phyloP scores from a whole-genome alignment of 495 filamentous ascomycete species.

The Elaphomyces granulatus region DNA sequence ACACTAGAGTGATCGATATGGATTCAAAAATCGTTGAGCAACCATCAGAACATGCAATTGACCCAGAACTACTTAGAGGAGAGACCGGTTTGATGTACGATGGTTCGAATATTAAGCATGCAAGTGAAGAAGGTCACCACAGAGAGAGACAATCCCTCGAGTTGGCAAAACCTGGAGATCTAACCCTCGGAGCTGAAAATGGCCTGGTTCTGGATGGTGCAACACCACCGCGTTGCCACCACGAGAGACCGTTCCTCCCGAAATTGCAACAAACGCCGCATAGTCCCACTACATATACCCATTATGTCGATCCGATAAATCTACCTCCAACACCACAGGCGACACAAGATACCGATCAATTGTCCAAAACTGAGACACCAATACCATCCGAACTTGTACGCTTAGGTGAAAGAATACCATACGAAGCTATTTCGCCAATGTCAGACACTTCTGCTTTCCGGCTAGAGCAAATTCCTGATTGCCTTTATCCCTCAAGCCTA shows the following conservation, averaged over 20 bases:
- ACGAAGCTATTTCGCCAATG: too few relatives aligned
- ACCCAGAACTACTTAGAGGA: not conserved
- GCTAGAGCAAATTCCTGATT: not conserved
- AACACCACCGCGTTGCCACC: slow-evolving; percentile 1
- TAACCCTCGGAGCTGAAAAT: slow-evolving; percentile 2
- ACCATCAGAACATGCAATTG: not conserved
- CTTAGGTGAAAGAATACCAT: too few relatives aligned
- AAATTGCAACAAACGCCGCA: slow-evolving; percentile 8
- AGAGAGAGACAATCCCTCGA: not conserved
- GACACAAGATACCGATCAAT: not conserved
- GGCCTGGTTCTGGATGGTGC: slow-evolving; percentile 12
- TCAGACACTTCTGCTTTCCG: not conserved
- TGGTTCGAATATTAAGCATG: not conserved
- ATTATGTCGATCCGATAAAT: not conserved
- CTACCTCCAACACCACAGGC: not conserved
- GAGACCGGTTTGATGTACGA: not conserved
- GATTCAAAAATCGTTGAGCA: not conserved
- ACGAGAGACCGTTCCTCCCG: not conserved
- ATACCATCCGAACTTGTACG: too few relatives aligned
- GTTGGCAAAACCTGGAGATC: not conserved
- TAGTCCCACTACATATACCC: too few relatives aligned
- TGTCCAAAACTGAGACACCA: not conserved
- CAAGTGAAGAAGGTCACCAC: not conserved
- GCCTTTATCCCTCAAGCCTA: not conserved
- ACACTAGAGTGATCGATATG: not conserved